These are phyloP conservation scores for Penicillium argentinense DNA, from an alignment of 495 filamentous ascomycete species.

Conservation along the genomic window DNA sequence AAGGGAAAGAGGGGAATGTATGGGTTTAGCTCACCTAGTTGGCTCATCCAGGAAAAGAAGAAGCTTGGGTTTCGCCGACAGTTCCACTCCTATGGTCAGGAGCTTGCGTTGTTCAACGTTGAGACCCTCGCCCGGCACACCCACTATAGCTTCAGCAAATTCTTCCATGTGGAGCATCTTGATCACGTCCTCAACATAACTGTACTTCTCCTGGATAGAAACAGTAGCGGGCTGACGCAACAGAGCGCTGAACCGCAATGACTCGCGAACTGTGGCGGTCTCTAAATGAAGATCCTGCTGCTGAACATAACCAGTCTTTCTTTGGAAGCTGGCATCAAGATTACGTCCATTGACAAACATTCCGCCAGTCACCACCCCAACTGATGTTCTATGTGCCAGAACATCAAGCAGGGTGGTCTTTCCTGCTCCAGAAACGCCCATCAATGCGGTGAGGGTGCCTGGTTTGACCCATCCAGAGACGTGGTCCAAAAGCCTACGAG, in stretches of 20 bases:
- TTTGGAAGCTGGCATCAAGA: constrained; percentile 75
- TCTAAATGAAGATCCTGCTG: constrained; percentile 89
- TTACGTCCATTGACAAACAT: constrained; percentile 52
- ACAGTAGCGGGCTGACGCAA: constrained; percentile 76
- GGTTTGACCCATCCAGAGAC: constrained; percentile 67
- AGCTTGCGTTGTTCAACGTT: constrained; percentile 87
- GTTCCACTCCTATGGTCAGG: constrained; percentile 80
- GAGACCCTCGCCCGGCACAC: constrained; percentile 82
- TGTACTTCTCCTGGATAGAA: constrained; percentile 75
- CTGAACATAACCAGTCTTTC: constrained; percentile 93
- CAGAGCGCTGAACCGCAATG: constrained; percentile 77
- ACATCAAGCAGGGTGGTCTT: constrained; percentile 56
- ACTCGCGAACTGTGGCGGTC: constrained; percentile 80
- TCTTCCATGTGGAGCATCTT: constrained; percentile 84
- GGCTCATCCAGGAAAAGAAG: constrained; percentile 60
- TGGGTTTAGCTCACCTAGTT: no score
- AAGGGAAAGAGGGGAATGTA: no score
- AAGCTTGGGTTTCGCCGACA: constrained; percentile 86
- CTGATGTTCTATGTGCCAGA: constrained; percentile 45
- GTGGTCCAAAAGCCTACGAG: constrained; percentile 58
- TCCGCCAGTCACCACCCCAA: constrained; percentile 51
- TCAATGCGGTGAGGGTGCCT: constrained; percentile 63
- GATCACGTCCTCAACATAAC: constrained; percentile 89
- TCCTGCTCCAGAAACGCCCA: constrained; percentile 58
- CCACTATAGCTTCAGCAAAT: constrained; percentile 84